These are phyloP conservation scores for Xylariaceae sp. DNA, from an alignment of 2,329 filamentous ascomycete genomes.

Conservation along the genomic window DNA sequence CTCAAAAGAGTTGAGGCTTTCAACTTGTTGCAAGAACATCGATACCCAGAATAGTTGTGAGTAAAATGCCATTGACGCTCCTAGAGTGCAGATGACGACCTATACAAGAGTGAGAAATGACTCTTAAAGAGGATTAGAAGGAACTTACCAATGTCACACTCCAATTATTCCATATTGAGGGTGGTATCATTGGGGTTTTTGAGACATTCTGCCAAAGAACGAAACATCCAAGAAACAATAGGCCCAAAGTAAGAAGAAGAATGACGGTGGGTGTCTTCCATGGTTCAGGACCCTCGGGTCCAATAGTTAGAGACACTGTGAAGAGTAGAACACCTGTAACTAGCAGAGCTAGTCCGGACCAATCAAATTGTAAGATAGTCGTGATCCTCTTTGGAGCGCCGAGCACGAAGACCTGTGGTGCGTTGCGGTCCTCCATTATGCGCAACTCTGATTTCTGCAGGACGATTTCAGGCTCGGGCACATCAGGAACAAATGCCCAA, in stretches of 20 bases:
- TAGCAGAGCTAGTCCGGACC: constrained; percentile 40
- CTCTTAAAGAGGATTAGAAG: background rate
- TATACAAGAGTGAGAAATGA: constrained; percentile 25
- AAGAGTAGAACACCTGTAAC: constrained; percentile 41
- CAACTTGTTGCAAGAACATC: constrained; percentile 44
- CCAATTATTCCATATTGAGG: constrained; percentile 40
- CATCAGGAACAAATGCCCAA: constrained; percentile 40
- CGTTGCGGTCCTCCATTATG: constrained; percentile 28
- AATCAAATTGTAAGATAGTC: constrained; percentile 39
- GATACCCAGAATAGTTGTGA: constrained; percentile 45
- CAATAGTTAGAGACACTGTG: constrained; percentile 42
- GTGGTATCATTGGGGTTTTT: constrained; percentile 42
- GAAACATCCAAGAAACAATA: constrained; percentile 42
- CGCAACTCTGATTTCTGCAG: constrained; percentile 28
- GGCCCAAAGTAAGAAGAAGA: constrained; percentile 40
- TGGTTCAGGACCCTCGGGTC: constrained; percentile 41
- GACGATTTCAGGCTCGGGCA: constrained; percentile 32
- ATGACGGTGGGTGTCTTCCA: constrained; percentile 46
- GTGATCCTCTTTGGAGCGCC: constrained; percentile 26
- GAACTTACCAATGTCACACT: constrained; percentile 39
- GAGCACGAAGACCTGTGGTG: constrained; percentile 32
- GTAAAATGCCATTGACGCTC: constrained; percentile 43
- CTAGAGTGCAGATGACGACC: constrained; percentile 40
- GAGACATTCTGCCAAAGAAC: constrained; percentile 43
- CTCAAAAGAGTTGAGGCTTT: constrained; percentile 40